Percentiles rank a stretch among this genome's conserved stretches.
Evolutionary conservation across 73 alveolate species (phyloP).

Genomic region (Uronychia binucleata): DNA sequence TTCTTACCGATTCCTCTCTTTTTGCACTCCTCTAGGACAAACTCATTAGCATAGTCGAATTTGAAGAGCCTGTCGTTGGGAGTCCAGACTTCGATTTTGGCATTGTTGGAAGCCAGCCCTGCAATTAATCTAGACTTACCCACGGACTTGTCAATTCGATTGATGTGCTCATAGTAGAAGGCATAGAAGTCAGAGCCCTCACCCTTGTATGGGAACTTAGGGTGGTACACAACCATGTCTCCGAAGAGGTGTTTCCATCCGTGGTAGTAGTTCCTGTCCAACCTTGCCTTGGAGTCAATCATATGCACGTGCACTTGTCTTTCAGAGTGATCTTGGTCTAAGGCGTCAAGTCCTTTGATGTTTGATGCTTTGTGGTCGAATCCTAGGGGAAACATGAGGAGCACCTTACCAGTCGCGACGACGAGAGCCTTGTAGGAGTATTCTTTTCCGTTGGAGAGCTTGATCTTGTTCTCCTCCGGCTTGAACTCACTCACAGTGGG

Average conservation of each 20-base stretch:
- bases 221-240: constrained; percentile 57
- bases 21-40: constrained; percentile 63
- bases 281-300: constrained; percentile 33
- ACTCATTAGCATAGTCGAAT: constrained; percentile 63
- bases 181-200: constrained; percentile 68
- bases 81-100: constrained; percentile 63
- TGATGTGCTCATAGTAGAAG: constrained; percentile 60
- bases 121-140: not conserved
- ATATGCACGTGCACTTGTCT: constrained; percentile 42
- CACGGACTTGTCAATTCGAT: constrained; percentile 29
- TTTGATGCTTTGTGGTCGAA: constrained; percentile 58
- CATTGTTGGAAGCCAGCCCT: constrained; percentile 51
- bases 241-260: constrained; percentile 59
- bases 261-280: constrained; percentile 64
- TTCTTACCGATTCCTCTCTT: constrained; percentile 52
- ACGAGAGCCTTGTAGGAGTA: constrained; percentile 82
- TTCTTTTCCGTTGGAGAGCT: constrained; percentile 75
- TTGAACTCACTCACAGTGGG: constrained; percentile 41
- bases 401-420: constrained; percentile 67
- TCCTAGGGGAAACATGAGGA: constrained; percentile 15
- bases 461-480: constrained; percentile 77
- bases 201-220: constrained; percentile 64
- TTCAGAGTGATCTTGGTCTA: constrained; percentile 46
- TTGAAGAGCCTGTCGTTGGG: constrained; percentile 47
- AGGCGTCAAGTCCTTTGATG: constrained; percentile 73